These are phyloP conservation scores for Pleurotus sapidus DNA, from an alignment of 768 basidiomycete genomes.

Conservation along the genomic window DNA sequence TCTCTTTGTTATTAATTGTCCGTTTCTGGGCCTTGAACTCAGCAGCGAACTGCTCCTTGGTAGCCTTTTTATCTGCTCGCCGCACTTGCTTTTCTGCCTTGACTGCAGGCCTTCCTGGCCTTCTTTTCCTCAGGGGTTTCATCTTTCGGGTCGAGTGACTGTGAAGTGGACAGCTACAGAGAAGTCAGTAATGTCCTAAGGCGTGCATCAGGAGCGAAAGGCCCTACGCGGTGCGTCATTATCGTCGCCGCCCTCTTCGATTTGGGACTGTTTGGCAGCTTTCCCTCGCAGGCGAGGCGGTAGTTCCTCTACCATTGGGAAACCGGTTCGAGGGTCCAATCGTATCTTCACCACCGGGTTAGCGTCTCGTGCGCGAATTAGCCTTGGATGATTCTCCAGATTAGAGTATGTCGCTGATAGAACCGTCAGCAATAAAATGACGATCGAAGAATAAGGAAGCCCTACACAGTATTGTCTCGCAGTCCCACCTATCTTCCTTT, in stretches of 20 bases:
- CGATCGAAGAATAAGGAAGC: slow-evolving; percentile 11
- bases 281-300: slow-evolving; percentile 15
- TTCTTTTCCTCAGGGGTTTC: slow-evolving; percentile 79
- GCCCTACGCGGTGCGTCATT: slow-evolving; percentile 15
- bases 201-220: not conserved
- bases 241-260: slow-evolving; percentile 12
- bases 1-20: slow-evolving; percentile 42
- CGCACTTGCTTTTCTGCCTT: slow-evolving; percentile 66
- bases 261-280: slow-evolving; percentile 6
- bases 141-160: slow-evolving; percentile 64
- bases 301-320: slow-evolving; percentile 53
- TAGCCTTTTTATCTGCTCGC: slow-evolving; percentile 64
- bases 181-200: no score
- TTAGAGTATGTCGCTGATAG: slow-evolving; percentile 89
- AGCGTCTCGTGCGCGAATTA: slow-evolving; percentile 68
- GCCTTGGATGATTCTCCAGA: slow-evolving; percentile 91
- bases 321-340: slow-evolving; percentile 74
- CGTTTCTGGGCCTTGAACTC: slow-evolving; percentile 65
- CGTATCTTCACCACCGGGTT: slow-evolving; percentile 59
- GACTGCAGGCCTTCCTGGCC: slow-evolving; percentile 64
- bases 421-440: slow-evolving; percentile 7
- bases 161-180: slow-evolving; percentile 30
- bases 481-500: slow-evolving; percentile 88
- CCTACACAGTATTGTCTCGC: slow-evolving; percentile 92
- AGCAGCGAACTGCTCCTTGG: slow-evolving; percentile 56